Evolutionary conservation across 768 basidiomycete genomes (phyloP).

Genomic region (Lactarius psammicola): DNA sequence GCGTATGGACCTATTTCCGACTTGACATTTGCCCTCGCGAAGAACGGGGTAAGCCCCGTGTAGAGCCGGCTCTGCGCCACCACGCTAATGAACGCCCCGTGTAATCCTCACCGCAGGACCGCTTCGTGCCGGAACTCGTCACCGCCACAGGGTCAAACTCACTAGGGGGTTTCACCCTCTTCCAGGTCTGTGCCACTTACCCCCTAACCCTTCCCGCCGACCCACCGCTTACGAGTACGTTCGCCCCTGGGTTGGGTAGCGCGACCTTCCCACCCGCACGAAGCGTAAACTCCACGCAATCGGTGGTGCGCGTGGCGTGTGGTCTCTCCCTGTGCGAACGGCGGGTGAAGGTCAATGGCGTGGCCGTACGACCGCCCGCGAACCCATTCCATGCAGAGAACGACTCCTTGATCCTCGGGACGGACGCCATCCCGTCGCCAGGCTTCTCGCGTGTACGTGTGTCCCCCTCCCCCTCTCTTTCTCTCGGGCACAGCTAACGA

Average conservation of each 20-base stretch:
- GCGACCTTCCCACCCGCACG: slow-evolving; percentile 67
- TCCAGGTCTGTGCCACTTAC: slow-evolving; percentile 56
- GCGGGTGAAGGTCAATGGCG: slow-evolving; percentile 59
- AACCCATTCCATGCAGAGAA: slow-evolving; percentile 52
- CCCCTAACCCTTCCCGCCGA: slow-evolving; percentile 10
- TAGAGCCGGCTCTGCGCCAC: slow-evolving; percentile 7
- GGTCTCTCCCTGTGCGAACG: slow-evolving; percentile 77
- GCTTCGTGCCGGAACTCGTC: slow-evolving; percentile 75
- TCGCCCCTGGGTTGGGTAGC: slow-evolving; percentile 39
- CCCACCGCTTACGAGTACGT: slow-evolving; percentile 4
- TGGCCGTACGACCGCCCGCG: slow-evolving; percentile 55
- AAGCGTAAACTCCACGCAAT: slow-evolving; percentile 79
- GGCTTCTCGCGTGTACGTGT: slow-evolving; percentile 70
- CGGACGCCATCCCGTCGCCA: slow-evolving; percentile 80
- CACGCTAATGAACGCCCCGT: slow-evolving; percentile 14
- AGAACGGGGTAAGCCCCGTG: slow-evolving; percentile 58
- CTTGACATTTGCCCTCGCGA: slow-evolving; percentile 69
- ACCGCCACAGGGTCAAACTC: slow-evolving; percentile 77
- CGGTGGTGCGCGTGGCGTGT: slow-evolving; percentile 78
- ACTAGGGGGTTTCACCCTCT: slow-evolving; percentile 79
- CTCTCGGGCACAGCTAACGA: slow-evolving; percentile 5
- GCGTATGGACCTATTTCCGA: slow-evolving; percentile 77
- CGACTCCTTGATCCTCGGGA: slow-evolving; percentile 81
- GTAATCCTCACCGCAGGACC: slow-evolving; percentile 48
- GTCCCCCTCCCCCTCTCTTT: slow-evolving; percentile 23